These are phyloP conservation scores for Neurospora sp. DNA, from an alignment of 495 filamentous ascomycete species.

Conservation along the genomic window DNA sequence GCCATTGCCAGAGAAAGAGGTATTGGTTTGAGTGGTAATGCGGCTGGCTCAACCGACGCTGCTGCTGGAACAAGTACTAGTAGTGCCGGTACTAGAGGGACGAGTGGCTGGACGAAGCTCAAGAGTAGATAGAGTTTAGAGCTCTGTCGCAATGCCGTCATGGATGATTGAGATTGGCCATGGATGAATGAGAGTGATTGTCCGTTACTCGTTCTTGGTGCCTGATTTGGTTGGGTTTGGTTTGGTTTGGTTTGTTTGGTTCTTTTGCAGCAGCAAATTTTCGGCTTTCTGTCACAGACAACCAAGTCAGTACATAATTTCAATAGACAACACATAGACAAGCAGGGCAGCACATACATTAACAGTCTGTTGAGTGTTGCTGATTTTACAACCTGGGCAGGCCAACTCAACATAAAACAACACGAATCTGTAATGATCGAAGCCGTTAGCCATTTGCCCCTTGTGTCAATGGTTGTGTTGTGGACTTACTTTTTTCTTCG, in stretches of 20 bases:
- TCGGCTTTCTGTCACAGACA: neutral
- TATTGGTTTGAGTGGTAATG: neutral
- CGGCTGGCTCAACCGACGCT: neutral
- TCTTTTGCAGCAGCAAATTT: neutral
- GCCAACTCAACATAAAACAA: neutral
- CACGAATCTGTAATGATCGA: neutral
- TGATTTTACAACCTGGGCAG: neutral
- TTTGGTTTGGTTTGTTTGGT: neutral
- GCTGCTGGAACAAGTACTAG: conserved; percentile 6
- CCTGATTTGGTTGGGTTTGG: neutral
- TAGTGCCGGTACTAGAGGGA: conserved; percentile 3
- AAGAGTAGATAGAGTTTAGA: conserved; percentile 3
- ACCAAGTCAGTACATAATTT: neutral
- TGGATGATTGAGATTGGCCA: neutral
- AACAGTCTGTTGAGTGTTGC: neutral
- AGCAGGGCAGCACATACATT: neutral
- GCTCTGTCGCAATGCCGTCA: neutral
- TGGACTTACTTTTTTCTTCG: neutral
- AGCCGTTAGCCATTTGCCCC: neutral
- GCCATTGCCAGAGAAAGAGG: neutral
- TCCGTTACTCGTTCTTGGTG: neutral
- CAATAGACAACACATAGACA: neutral
- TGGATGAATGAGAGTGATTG: neutral
- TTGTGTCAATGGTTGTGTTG: neutral
- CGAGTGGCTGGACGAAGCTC: conserved; percentile 12